Evolutionary conservation across 2,329 filamentous ascomycete genomes (phyloP), one percentile per base, ranked within the genome.

Genomic region (Davidsoniella eucalypti): DNA sequence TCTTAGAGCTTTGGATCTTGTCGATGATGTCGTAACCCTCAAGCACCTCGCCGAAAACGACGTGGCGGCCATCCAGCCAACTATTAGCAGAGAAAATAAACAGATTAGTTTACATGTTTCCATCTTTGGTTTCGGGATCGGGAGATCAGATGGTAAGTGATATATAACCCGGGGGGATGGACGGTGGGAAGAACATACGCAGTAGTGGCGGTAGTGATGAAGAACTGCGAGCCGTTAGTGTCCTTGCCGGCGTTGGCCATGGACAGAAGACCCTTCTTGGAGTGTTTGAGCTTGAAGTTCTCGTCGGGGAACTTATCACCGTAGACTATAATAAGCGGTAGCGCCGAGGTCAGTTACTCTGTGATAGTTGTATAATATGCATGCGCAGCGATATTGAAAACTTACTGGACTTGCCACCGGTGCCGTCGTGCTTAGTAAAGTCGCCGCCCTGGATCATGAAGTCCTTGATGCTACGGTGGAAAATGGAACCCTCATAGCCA

Each of bases 231-330:
- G 63, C 85, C 84, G 64, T 88, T 88, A 72, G 85, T 92, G 67
- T 92, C 84, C 65, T 79, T 76, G 65, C 84, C 84, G 54, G 83
- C 77, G 69, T 88, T 88, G 67, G 83, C 85, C 85, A 87, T 92
- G 67, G 82, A 87, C 57, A 92, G 71, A 47, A 86, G 70, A 61
- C 85, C 85, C 67, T 80, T 82, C 76, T 87, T 87, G 72, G 74
- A 77, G 79, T 93, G 86, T 76, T 87, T 88, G 63, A 90, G 75
- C 80, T 92, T 90, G 76, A 93, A 92, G 82, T 90, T 92, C 80
- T 93, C 85, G 61, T 93, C 85, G 57, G 77, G 68, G 70, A 92
- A 92, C 69, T 84, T 85, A 59, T 76, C 72, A 60, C 85, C 85
- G 65, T 90, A 92, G 71, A 92, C 78, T 81, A 55, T n/a, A 52